A percentile compares a stretch with the other conserved stretches of the same genome.
Conservation (phyloP, 768 basidiomycete species). For the Termitomyces sp. region DNA sequence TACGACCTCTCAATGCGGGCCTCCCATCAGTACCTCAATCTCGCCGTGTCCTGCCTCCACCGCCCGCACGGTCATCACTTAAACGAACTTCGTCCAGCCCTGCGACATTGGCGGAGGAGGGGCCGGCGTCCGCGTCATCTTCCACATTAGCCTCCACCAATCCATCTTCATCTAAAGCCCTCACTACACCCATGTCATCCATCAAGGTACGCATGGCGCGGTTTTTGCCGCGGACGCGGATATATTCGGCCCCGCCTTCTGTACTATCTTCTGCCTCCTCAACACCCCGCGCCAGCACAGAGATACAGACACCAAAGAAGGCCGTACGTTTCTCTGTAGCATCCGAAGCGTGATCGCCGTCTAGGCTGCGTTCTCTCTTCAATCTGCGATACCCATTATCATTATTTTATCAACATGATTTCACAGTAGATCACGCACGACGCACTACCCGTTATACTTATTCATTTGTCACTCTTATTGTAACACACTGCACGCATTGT, state of each 20-base stretch:
- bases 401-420: conserved; percentile 11
- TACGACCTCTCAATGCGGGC: conserved; percentile 36
- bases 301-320: conserved; percentile 40
- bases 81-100: conserved; percentile 43
- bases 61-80: conserved; percentile 59
- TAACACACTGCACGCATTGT: conserved; percentile 7
- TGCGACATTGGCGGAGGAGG: conserved; percentile 29
- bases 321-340: conserved; percentile 51
- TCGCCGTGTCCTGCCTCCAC: conserved; percentile 38
- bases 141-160: conserved; percentile 41
- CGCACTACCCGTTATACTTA: conserved; percentile 3
- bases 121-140: conserved; percentile 40
- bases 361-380: not conserved
- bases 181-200: conserved; percentile 12
- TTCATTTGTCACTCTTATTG: conserved; percentile 7
- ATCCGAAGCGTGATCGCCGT: conserved; percentile 8
- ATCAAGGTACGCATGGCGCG: conserved; percentile 46
- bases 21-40: conserved; percentile 22
- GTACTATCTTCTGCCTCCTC: conserved; percentile 24
- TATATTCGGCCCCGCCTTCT: conserved; percentile 32
- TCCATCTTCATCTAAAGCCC: conserved; percentile 19
- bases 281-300: conserved; percentile 34
- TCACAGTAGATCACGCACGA: not conserved
- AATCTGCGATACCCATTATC: conserved; percentile 14
- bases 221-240: conserved; percentile 39